These are phyloP conservation scores for Austroboletus festivus DNA, from an alignment of 768 basidiomycete genomes.

Conservation along the genomic window DNA sequence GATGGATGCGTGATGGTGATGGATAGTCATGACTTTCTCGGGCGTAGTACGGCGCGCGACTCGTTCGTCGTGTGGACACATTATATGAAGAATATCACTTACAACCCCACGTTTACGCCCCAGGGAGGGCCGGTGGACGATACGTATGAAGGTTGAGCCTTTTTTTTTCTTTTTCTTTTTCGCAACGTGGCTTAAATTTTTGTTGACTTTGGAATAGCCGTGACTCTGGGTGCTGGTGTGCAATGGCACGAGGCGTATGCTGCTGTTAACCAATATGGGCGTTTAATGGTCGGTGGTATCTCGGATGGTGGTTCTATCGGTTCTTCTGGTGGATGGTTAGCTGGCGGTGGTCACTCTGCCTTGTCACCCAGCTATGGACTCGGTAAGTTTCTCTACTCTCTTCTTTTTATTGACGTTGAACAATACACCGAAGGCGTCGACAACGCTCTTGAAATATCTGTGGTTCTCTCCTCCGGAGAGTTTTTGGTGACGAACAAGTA, in stretches of 20 bases:
- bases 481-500: neutral
- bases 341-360: slow-evolving; percentile 47
- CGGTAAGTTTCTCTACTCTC: slow-evolving; percentile 36
- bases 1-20: neutral
- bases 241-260: slow-evolving; percentile 47
- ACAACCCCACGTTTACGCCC: slow-evolving; percentile 30
- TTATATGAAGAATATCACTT: slow-evolving; percentile 39
- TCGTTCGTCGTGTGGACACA: slow-evolving; percentile 44
- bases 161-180: neutral
- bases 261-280: slow-evolving; percentile 36
- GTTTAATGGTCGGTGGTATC: slow-evolving; percentile 45
- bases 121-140: slow-evolving; percentile 26
- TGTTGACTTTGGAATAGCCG: slow-evolving; percentile 16
- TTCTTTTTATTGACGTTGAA: too few species aligned
- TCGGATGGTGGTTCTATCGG: slow-evolving; percentile 41
- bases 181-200: slow-evolving; percentile 12
- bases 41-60: slow-evolving; percentile 37
- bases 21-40: slow-evolving; percentile 39
- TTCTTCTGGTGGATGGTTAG: slow-evolving; percentile 49
- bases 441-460: neutral
- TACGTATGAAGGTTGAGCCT: slow-evolving; percentile 20
- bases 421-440: neutral
- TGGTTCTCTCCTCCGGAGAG: neutral
- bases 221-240: slow-evolving; percentile 42
- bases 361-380: slow-evolving; percentile 42